Base-by-base conservation (phyloP, 345 rosid genomes). In the Hibiscus mutabilis region DNA sequence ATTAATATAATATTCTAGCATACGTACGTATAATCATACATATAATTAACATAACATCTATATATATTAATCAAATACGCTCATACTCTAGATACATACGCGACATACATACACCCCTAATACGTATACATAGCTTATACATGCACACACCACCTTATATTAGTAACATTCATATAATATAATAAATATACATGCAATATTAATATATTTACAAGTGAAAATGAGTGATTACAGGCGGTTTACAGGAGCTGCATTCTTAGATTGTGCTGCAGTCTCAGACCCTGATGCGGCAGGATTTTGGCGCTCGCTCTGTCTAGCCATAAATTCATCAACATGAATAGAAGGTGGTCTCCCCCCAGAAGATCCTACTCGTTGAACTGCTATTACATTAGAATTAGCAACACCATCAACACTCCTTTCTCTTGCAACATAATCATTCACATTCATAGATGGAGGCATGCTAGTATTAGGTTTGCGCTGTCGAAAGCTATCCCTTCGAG, bases 391-490 rank as follows among this genome's bases (percentile, higher is more conserved):
- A 78, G 97, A 89, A 83, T 86, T 87, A 74, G 79, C 75, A 59
- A 73, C 89, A 73, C 86, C 85, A 73, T 92, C 99, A 63, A 79
- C 86, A 77, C 83, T 91, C 82, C 97, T 90, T 82, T 95, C 99
- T 81, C 97, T 86, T 16, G 99, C 98, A 73, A 92, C 97, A 84
- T 95, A 95, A 84, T 95, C 99, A 80, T 95, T 98, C 75, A 95
- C 99, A 70, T 95, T 98, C 99, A 95, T 89, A 75, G 99, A 95
- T 47, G 99, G 98, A 60, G 99, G 97, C 84, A 98, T 84, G 90
- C 98, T 95, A 46, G 96, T 92, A 73, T 95, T 95, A 67, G 99
- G 97, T 76, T 89, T 95, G 19, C 98, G 92, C 84, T 86, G 98
- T 78, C 99, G 85, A 72, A 95, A 95, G 27, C 86, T 74, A 73